These are phyloP conservation scores for Emericellopsis cladophorae DNA, from an alignment of 2,329 filamentous ascomycete genomes.

Conservation along the genomic window DNA sequence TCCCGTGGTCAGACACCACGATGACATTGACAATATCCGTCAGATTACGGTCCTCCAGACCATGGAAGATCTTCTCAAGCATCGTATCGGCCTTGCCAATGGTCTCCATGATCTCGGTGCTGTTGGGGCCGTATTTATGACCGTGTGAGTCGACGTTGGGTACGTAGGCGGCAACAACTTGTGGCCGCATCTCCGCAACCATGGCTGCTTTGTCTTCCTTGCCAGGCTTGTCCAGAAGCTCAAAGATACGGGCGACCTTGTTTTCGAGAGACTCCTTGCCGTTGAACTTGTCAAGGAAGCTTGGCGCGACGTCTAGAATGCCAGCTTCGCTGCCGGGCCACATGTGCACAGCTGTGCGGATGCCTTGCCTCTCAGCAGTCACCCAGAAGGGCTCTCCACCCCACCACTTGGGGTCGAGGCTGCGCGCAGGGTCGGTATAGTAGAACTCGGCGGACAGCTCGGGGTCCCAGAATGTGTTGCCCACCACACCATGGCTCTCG, in stretches of 20 bases:
- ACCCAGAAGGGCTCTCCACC: slow-evolving; percentile 87
- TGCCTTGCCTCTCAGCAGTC: slow-evolving; percentile 72
- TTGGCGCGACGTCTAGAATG: slow-evolving; percentile 61
- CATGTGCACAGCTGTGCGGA: slow-evolving; percentile 85
- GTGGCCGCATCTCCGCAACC: slow-evolving; percentile 53
- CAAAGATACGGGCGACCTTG: slow-evolving; percentile 70
- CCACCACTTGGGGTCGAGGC: slow-evolving; percentile 88
- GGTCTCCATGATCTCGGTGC: slow-evolving; percentile 72
- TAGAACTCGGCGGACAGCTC: slow-evolving; percentile 66
- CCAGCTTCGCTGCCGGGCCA: slow-evolving; percentile 95
- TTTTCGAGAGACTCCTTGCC: slow-evolving; percentile 57
- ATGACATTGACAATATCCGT: slow-evolving; percentile 86
- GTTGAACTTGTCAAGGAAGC: slow-evolving; percentile 76
- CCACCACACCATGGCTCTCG: slow-evolving; percentile 83
- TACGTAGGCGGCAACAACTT: slow-evolving; percentile 89
- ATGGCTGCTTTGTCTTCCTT: slow-evolving; percentile 39
- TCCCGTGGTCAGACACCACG: slow-evolving; percentile 95
- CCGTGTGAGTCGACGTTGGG: slow-evolving; percentile 83
- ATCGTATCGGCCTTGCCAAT: slow-evolving; percentile 74
- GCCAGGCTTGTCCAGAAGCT: slow-evolving; percentile 75
- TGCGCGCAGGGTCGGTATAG: slow-evolving; percentile 66
- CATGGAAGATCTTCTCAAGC: slow-evolving; percentile 63
- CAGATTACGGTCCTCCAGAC: slow-evolving; percentile 69
- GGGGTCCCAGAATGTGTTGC: slow-evolving; percentile 92
- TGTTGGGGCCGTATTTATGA: slow-evolving; percentile 85